Percentiles rank a stretch among this genome's conserved stretches.
These are phyloP conservation scores for Fonsecaea erecta DNA, from an alignment of 2,329 filamentous ascomycete genomes.

Conservation along the genomic window DNA sequence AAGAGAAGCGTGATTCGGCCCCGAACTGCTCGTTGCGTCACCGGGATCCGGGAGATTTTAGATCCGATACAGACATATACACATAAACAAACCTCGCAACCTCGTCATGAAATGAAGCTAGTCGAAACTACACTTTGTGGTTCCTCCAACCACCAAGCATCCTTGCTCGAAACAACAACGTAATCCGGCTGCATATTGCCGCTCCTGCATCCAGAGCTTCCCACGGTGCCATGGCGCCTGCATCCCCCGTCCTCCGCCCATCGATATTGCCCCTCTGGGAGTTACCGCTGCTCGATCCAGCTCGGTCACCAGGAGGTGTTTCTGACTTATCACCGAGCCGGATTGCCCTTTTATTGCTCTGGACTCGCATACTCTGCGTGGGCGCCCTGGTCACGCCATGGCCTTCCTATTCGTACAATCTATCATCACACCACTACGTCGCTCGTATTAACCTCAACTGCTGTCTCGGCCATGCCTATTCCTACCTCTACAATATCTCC, in stretches of 20 bases:
- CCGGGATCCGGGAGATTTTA: background rate
- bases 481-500: background rate
- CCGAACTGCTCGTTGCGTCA: slow-evolving; percentile 3
- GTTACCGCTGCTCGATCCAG: background rate
- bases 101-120: slow-evolving; percentile 12
- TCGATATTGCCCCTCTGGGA: background rate
- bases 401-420: background rate
- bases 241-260: background rate
- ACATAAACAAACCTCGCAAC: background rate
- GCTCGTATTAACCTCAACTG: background rate
- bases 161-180: background rate
- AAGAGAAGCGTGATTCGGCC: background rate
- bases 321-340: background rate
- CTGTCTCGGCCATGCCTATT: background rate
- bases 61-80: background rate
- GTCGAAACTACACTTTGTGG: background rate
- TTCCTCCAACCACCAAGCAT: slow-evolving; percentile 9
- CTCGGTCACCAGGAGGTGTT: background rate
- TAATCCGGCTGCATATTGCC: background rate
- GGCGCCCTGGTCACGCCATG: slow-evolving; percentile 5
- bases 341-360: background rate
- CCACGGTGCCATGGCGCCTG: background rate
- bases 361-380: slow-evolving; percentile 7
- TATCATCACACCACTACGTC: background rate
- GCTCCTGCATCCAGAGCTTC: background rate